Evolutionary conservation across 495 filamentous ascomycete genomes (phyloP), one percentile per base, ranked within the genome.

Genomic region (Collariella sp.): DNA sequence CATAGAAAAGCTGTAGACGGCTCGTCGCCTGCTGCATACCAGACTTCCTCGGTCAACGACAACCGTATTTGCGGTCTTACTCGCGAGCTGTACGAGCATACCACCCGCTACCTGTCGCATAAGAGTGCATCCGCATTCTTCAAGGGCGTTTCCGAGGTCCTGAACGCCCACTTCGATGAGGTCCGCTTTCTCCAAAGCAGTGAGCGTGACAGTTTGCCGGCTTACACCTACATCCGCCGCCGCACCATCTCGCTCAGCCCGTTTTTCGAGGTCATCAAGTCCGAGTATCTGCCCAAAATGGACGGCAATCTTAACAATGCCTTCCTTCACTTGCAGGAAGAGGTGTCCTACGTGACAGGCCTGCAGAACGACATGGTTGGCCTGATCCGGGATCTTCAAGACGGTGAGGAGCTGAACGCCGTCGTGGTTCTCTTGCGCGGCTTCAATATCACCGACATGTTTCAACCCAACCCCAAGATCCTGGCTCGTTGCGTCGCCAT

Each of bases 361-460:
- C 56, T 62, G 11, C 60, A 62, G 33, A 62, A 62, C 44, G 60
- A 62, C 20, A 45, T 59, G n/a, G 56, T 62, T n/a, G 60, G 60
- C 2, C 41, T 62, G 22, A 46, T 38, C 5, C 47, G 56, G 5
- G 60, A 62, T 39, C 46, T 62, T 16, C 49, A 62, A 7, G 35
- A 51, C 24, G 60, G 60, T 31, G 60, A 62, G 50, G 39, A 50
- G 11, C 50, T 62, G 10, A 62, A 62, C n/a, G 56, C 49, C 35
- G 46, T 62, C 42, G 39, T 59, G 23, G 56, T 62, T 9, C 39
- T 62, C 2, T 24, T 59, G 38, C 56, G 41, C 0, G 40, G 34
- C 0, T 39, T 45, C 1, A 24, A 35, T 1, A 24, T 19, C 26
- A 26, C 18, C 13, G n/a, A 16, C 15, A 16, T 39, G 13, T 11